Evolutionary conservation across 345 rosid species (phyloP).

Genomic region (Euclidium syriacum): DNA sequence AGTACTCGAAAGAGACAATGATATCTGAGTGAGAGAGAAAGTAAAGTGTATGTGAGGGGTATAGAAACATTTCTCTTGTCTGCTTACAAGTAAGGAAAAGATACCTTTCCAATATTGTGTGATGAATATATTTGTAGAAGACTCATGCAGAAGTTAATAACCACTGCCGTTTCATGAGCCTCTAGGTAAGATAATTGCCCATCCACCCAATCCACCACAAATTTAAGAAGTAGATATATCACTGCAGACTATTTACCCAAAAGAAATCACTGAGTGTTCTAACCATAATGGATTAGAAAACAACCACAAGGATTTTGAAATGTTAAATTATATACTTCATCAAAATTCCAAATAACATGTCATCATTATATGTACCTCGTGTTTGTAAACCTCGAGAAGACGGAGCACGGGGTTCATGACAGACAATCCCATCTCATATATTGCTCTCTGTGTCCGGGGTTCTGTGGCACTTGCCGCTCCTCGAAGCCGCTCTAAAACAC

Average conservation of each 20-base stretch:
- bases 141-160: conserved; percentile 83
- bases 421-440: conserved; percentile 87
- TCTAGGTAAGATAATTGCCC: conserved; percentile 94
- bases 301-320: not conserved
- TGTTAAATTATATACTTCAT: not conserved
- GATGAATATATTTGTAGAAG: conserved; percentile 93
- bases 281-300: conserved; percentile 5
- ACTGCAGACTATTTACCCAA: conserved; percentile 81
- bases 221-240: conserved; percentile 83
- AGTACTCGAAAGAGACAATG: conserved; percentile 68
- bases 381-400: conserved; percentile 89
- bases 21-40: conserved; percentile 43
- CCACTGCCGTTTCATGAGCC: conserved; percentile 68
- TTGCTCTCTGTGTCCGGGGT: conserved; percentile 88
- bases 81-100: conserved; percentile 1
- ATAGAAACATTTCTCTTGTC: not conserved
- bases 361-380: conserved; percentile 54
- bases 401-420: conserved; percentile 60
- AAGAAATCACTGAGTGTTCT: conserved; percentile 19
- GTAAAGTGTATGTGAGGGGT: not conserved
- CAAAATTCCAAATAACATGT: not conserved
- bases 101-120: conserved; percentile 94
- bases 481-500: conserved; percentile 87
- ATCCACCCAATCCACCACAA: conserved; percentile 94
- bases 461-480: conserved; percentile 95